These are phyloP conservation scores for Miscanthus sacchariflorus DNA, from an alignment of 202 grass and related monocot species.

Conservation along the genomic window DNA sequence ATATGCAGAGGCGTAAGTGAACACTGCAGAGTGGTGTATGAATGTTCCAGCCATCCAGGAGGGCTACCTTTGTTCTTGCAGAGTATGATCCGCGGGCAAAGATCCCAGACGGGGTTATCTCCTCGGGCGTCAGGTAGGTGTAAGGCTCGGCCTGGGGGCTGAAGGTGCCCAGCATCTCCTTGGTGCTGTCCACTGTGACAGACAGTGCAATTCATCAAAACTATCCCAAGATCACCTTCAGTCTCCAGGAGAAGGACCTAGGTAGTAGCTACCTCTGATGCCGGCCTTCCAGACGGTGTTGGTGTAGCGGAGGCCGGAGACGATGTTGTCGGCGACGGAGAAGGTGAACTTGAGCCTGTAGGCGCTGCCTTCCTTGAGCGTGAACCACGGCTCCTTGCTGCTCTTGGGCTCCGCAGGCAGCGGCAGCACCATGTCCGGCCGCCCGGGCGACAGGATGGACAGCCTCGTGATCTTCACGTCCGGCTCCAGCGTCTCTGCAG, in stretches of 20 bases:
- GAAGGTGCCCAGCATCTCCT: constrained; percentile 97
- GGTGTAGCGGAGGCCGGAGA: constrained; percentile 92
- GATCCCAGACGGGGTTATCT: constrained; percentile 83
- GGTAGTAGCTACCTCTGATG: constrained; percentile 60
- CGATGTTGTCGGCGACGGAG: constrained; percentile 82
- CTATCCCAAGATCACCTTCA: background rate
- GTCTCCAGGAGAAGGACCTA: too few species aligned
- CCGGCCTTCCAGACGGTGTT: constrained; percentile 97
- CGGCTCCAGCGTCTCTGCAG: constrained; percentile 77
- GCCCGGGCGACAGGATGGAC: constrained; percentile 70
- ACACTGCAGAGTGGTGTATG: too few species aligned
- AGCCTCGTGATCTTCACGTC: constrained; percentile 87
- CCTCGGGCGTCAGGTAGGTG: constrained; percentile 83
- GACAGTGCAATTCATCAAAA: background rate
- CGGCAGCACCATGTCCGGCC: constrained; percentile 74
- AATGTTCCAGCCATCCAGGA: background rate
- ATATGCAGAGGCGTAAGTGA: background rate
- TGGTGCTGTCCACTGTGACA: constrained; percentile 72
- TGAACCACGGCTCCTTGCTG: constrained; percentile 88
- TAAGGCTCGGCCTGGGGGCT: constrained; percentile 85
- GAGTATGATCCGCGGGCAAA: constrained; percentile 90
- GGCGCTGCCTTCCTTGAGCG: constrained; percentile 88
- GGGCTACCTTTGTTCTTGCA: constrained; percentile 79
- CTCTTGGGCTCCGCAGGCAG: constrained; percentile 62
- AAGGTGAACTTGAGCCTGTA: constrained; percentile 97